Evolutionary conservation across 495 filamentous ascomycete genomes (phyloP), one percentile per base, ranked within the genome.

Genomic region (Tuber borchii): DNA sequence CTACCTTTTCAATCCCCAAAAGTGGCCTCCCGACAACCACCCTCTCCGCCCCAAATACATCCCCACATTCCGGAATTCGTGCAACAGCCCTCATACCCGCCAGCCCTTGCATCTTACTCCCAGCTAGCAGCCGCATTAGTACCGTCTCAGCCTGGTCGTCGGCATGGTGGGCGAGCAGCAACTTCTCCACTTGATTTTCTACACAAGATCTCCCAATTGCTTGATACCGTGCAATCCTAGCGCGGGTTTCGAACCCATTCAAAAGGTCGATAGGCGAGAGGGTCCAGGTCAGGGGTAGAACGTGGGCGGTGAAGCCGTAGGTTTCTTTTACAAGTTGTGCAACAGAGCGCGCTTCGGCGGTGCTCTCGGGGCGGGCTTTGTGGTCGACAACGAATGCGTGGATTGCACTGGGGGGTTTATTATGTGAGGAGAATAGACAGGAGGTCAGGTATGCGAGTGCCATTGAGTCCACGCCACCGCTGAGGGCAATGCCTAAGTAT

Each of bases 381-480:
- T 99, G 95, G 84, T 98, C 91, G 61, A 98, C 88, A 26, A 97
- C 87, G 77, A 95, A 88, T 5, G 88, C 91, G 12, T 85, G 85
- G 46, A 94, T 88, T 1, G 80, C 78, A 46, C 85, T 76, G 34
- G 85, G 70, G 51, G 78, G 80, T 74, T 85, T 84, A 19, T 77
- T 75, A 40, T 84, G 76, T 75, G 82, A 39, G 0, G 77, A 72
- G 65, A 87, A 84, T 71, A 89, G 77, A 70, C 86, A 83, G 56
- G 83, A 83, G 77, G 90, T 93, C n/a, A 98, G 87, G 74, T 85
- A 88, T 65, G 93, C 93, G 51, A 99, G 85, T 34, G 94, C 95
- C 94, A 97, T 99, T 7, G 95, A 98, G 81, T 99, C 95, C 20
- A 95, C 92, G 22, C 95, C 95, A 10, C 95, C 95, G 83, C 95